A percentile compares a stretch with the other conserved stretches of the same genome.
Conservation (phyloP, 2,329 filamentous ascomycete species). For the Diplodia corticola region DNA sequence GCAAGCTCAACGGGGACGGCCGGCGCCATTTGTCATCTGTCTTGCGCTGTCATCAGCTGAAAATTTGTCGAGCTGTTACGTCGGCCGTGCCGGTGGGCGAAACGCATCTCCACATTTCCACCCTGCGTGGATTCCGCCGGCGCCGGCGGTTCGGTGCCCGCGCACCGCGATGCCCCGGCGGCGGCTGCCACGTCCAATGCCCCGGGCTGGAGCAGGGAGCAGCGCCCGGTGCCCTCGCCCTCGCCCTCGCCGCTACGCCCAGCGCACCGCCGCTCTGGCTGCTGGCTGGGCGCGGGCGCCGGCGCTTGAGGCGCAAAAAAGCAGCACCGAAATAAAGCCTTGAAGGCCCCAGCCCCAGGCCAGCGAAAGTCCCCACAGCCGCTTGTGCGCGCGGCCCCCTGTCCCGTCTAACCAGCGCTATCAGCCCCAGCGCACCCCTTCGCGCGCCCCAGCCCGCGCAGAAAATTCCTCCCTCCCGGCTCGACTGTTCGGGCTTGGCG, state of each 20-base stretch:
- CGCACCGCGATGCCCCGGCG: not conserved
- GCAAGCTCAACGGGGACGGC: constrained; percentile 9
- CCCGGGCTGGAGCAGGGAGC: not conserved
- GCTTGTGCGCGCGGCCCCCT: constrained; percentile 11
- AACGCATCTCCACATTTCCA: constrained; percentile 20
- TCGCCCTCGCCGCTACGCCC: not conserved
- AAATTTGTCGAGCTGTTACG: constrained; percentile 21
- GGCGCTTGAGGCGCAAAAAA: constrained; percentile 18
- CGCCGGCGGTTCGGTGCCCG: not conserved
- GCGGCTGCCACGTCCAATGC: not conserved
- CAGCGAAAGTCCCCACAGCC: constrained; percentile 13
- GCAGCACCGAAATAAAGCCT: constrained; percentile 21
- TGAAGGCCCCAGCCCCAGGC: constrained; percentile 18
- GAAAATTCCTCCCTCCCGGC: constrained; percentile 23
- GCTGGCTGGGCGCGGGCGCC: not conserved
- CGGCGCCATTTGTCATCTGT: constrained; percentile 20
- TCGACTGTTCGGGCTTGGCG: constrained; percentile 23
- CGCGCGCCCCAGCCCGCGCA: constrained; percentile 16
- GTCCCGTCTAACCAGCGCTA: constrained; percentile 9
- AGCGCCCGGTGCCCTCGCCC: not conserved
- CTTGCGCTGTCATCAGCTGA: constrained; percentile 20
- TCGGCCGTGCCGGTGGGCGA: constrained; percentile 17
- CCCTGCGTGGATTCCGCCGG: constrained; percentile 20
- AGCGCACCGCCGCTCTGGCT: not conserved
- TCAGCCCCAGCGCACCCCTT: constrained; percentile 11